Evolutionary conservation across 2,329 filamentous ascomycete species (phyloP), one percentile per base, ranked within the genome.

Genomic region (Coleophoma crateriformis): DNA sequence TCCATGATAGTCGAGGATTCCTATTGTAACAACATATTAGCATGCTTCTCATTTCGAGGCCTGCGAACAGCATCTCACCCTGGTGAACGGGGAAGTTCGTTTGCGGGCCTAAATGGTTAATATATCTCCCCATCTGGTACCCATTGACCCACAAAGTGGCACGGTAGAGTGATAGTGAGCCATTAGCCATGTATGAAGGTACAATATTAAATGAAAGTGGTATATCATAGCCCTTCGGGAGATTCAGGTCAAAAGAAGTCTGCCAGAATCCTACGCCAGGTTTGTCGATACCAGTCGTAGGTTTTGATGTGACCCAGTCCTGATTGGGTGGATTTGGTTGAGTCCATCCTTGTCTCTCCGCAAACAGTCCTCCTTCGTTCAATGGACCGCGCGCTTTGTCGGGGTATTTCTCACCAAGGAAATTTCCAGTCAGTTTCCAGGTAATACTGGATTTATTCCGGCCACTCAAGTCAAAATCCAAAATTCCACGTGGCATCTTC

Each of bases 21-120:
- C 85, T 67, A 87, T 77, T 3, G 66, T 72, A 0, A 76, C 81
- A 68, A 90, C 3, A 19, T 19, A 85, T 50, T 15, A 41, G 38
- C 15, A 35, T 13, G 19, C 19, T 22, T 12, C 19, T 14, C 19
- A 19, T 19, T 19, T 3, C 20, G 33, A 32, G 32, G 13, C 7
- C 22, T 12, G 10, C 8, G 8, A 43, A 22, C 13, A n/a, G 7
- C 3, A 8, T 39, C 33, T 10, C 20, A 27, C 33, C 35, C 22
- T 47, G 35, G 17, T 17, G 86, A 0, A 90, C 85, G 1, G 84
- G 85, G 61, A 83, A 90, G 2, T 66, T 72, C 0, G 76, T 81
- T 68, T 90, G 86, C 1, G 87, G 87, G 0, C 87, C 87, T n/a
- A 90, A 73, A 53, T 88, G 84, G 60, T 79, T 81, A 33, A 80